Percentiles rank a stretch among this genome's conserved stretches.
phyloP scores from a whole-genome alignment of 139 green algal genomes.

The Medakamo hakoo region DNA sequence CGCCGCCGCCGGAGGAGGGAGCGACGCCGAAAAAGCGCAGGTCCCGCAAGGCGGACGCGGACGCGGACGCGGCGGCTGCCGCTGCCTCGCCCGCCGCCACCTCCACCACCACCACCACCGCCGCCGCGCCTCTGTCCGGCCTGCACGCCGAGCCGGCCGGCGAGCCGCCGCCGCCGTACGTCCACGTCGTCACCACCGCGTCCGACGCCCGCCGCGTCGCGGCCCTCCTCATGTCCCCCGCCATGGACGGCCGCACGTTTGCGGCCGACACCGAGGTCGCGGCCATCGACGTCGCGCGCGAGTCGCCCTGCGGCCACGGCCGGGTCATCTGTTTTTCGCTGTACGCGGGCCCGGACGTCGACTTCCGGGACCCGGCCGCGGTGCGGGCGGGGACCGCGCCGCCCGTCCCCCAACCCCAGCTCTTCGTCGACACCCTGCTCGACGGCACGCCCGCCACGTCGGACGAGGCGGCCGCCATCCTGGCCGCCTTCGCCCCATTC shows the following conservation, averaged over 20 bases:
- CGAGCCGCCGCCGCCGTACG: constrained; percentile 11
- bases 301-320: constrained; percentile 84
- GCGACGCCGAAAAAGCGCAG: too few species aligned
- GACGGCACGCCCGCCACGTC: constrained; percentile 14
- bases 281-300: constrained; percentile 68
- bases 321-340: constrained; percentile 76
- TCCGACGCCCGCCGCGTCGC: constrained; percentile 7
- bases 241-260: constrained; percentile 25
- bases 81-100: neutral
- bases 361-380: constrained; percentile 33
- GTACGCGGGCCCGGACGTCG: constrained; percentile 50
- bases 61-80: too few species aligned
- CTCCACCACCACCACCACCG: too few species aligned
- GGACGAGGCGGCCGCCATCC: constrained; percentile 27
- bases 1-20: too few species aligned
- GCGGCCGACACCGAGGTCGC: constrained; percentile 82
- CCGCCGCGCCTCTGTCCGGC: neutral
- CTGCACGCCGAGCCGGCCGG: neutral
- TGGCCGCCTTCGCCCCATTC: constrained; percentile 60
- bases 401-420: constrained; percentile 13
- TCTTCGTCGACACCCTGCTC: constrained; percentile 73
- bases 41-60: neutral
- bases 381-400: neutral
- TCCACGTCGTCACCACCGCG: constrained; percentile 23
- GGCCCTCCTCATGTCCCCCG: constrained; percentile 1